These are phyloP conservation scores for Phytopythium oedochilum DNA, from an alignment of 352 stramenopile species.

Conservation along the genomic window DNA sequence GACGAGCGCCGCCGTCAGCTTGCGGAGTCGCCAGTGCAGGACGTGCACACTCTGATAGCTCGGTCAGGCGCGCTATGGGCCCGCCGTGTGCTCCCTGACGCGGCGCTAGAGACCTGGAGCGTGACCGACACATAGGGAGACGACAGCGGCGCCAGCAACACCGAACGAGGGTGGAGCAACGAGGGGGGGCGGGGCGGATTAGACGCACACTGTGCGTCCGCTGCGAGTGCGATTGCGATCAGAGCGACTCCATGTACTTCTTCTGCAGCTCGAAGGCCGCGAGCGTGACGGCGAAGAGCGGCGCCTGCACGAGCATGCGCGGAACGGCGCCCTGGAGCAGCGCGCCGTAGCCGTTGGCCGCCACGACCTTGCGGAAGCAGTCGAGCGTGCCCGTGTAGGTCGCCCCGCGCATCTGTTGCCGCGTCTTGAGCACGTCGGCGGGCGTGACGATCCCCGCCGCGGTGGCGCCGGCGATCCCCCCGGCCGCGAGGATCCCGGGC, in stretches of 20 bases:
- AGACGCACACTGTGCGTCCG: neutral
- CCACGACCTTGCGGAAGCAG: constrained; percentile 77
- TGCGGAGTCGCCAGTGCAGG: too few species aligned
- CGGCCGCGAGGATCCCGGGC: constrained; percentile 55
- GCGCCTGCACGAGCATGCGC: constrained; percentile 86
- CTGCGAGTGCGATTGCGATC: constrained; percentile 2
- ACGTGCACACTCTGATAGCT: too few species aligned
- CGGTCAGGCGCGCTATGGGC: too few species aligned
- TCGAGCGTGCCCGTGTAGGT: constrained; percentile 82
- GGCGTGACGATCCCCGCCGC: constrained; percentile 57
- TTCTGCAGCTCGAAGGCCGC: constrained; percentile 87
- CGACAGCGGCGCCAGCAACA: too few species aligned
- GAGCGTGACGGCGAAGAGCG: constrained; percentile 83
- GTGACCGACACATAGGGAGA: too few species aligned
- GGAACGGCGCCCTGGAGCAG: constrained; percentile 83
- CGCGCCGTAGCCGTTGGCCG: constrained; percentile 67
- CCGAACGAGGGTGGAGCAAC: too few species aligned
- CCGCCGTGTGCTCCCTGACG: too few species aligned
- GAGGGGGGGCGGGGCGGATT: neutral
- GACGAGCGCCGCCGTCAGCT: too few species aligned
- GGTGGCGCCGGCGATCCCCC: constrained; percentile 50
- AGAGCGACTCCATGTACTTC: constrained; percentile 75
- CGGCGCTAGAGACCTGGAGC: too few species aligned
- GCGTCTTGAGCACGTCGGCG: constrained; percentile 89
- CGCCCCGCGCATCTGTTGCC: constrained; percentile 72